Evolutionary conservation across 2,329 filamentous ascomycete species (phyloP).

Genomic region (Aureobasidium lini): DNA sequence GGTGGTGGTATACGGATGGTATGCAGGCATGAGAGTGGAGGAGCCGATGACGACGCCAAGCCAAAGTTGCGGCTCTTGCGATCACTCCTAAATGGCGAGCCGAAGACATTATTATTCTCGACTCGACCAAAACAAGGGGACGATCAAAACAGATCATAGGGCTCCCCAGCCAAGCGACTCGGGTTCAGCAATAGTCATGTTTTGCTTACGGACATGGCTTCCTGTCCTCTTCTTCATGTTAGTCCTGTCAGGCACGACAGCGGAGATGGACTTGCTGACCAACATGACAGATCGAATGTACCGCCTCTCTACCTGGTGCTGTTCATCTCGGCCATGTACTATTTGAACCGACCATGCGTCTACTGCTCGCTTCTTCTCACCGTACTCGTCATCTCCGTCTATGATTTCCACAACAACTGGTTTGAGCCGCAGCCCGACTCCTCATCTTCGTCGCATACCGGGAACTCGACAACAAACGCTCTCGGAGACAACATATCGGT

Average conservation of each 20-base stretch:
- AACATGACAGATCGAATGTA: conserved; percentile 35
- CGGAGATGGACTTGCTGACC: not conserved
- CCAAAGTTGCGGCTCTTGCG: not conserved
- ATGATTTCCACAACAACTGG: conserved; percentile 89
- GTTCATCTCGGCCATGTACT: conserved; percentile 78
- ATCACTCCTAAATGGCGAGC: not conserved
- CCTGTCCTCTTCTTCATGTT: conserved; percentile 47
- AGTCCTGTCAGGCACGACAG: conserved; percentile 17
- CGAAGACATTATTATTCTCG: not conserved
- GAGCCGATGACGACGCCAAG: conserved; percentile 8
- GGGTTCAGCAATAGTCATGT: conserved; percentile 41
- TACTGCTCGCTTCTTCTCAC: conserved; percentile 96
- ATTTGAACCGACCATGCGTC: conserved; percentile 91
- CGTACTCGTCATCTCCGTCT: conserved; percentile 91
- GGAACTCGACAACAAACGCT: conserved; percentile 23
- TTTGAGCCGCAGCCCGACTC: conserved; percentile 64
- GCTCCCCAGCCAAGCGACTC: conserved; percentile 3
- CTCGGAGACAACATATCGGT: conserved; percentile 60
- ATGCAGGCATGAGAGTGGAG: not conserved
- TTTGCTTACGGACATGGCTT: conserved; percentile 56
- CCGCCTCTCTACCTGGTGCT: conserved; percentile 44
- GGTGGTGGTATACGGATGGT: not conserved
- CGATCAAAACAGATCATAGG: not conserved
- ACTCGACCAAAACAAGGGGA: not conserved
- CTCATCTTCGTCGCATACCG: conserved; percentile 18